Base-by-base conservation (phyloP, 2,329 filamentous ascomycete genomes). In the Davidsoniella virescens region DNA sequence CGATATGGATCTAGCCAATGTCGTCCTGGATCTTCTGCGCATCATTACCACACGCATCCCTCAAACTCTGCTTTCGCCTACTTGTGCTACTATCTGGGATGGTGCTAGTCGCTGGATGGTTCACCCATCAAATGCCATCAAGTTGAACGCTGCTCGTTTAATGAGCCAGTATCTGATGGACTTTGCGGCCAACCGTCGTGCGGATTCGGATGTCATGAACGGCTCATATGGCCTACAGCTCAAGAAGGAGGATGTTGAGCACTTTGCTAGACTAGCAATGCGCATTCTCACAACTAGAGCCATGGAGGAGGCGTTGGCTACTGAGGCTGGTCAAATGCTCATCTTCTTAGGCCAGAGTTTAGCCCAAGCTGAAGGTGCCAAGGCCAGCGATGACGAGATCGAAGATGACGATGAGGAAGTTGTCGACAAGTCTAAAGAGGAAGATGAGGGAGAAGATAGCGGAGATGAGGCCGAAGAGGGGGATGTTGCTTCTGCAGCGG, bases 91-190 rank as follows among this genome's bases (percentile, higher is more conserved):
- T n/a, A 66, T 94, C 36, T 98, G 92, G 90, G 64, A 66, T 1
- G 70, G 73, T 8, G 70, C 92, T 14, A 75, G 79, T 50, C 69
- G 72, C 37, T 83, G 82, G 56, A 72, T 94, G 16, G 78, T 78
- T 17, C 85, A 86, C 59, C 74, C 78, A 1, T 78, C 92, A 56
- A 66, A 75, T 2, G 77, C 78, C 63, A 80, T 95, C 53, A 90
- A 92, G 62, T 72, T 87, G 46, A 80, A 80, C 6, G 78, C 87
- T 16, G 76, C 87, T 9, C 80, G 77, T 54, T 69, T 96, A 16
- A 67, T 88, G 39, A 82, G 82, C 44, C 70, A 73, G n/a, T 92
- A 85, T 64, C 79, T 95, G 57, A 76, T 80, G 3, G 84, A 94
- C 61, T 79, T 94, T 55, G 84, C 83, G 18, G 73, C 74, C 53